These are phyloP conservation scores for Aspergillus bertholletiae DNA, from an alignment of 495 filamentous ascomycete species.

Conservation along the genomic window DNA sequence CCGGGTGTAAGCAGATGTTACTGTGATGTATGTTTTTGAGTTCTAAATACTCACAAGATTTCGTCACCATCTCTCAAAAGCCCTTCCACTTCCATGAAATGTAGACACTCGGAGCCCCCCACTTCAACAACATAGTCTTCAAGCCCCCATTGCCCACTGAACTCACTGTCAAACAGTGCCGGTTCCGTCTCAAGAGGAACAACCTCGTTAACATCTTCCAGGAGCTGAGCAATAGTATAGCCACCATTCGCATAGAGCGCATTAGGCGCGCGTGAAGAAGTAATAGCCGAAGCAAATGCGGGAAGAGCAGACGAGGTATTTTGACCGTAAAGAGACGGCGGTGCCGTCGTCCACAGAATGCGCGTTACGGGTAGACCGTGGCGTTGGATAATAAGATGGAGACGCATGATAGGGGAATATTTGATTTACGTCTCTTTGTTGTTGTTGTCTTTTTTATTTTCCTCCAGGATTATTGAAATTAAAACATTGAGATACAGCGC, in stretches of 20 bases:
- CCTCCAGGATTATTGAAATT: neutral
- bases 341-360: constrained; percentile 65
- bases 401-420: constrained; percentile 59
- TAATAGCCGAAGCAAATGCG: constrained; percentile 31
- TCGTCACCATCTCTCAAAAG: constrained; percentile 81
- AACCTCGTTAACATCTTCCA: constrained; percentile 79
- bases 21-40: neutral
- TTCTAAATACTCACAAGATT: constrained; percentile 60
- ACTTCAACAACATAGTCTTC: constrained; percentile 93
- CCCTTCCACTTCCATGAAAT: constrained; percentile 70
- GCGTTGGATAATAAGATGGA: constrained; percentile 78
- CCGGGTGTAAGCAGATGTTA: neutral
- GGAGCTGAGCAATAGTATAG: constrained; percentile 73
- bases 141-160: constrained; percentile 68
- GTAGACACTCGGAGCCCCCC: constrained; percentile 79
- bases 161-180: constrained; percentile 31
- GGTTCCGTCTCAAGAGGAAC: constrained; percentile 75
- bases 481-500: neutral
- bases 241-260: constrained; percentile 48
- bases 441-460: neutral
- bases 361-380: constrained; percentile 72
- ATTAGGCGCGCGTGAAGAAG: constrained; percentile 38
- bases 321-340: constrained; percentile 32
- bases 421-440: neutral
- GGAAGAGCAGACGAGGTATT: constrained; percentile 21